Evolutionary conservation across 306 rosid genomes (phyloP).

Genomic region (Ormosia emarginata): DNA sequence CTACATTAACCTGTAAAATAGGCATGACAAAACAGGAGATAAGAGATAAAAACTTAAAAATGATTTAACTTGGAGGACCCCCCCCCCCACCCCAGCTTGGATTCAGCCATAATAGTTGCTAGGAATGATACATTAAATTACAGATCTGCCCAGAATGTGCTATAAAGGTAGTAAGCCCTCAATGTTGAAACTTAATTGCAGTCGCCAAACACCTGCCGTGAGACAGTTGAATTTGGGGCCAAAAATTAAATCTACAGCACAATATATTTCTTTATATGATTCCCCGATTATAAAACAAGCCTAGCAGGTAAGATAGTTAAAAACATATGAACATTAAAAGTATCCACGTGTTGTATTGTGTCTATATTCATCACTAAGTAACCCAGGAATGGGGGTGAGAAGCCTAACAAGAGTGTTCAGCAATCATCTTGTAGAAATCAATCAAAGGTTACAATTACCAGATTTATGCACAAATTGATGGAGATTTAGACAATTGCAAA

Average conservation of each 20-base stretch:
- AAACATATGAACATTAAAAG: background rate
- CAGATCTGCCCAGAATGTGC: background rate
- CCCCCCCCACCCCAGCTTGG: too few relatives aligned
- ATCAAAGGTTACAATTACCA: background rate
- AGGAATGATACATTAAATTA: background rate
- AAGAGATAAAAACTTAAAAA: background rate
- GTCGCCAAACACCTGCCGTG: too few relatives aligned
- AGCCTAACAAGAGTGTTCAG: too few relatives aligned
- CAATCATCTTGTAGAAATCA: too few relatives aligned
- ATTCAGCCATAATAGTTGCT: background rate
- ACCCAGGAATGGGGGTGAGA: background rate
- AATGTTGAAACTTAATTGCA: background rate
- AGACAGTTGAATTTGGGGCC: constrained; percentile 7
- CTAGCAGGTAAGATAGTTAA: background rate
- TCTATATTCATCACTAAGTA: background rate
- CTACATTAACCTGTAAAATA: constrained; percentile 55
- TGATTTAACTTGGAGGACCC: background rate
- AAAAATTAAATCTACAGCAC: background rate
- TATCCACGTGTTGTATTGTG: background rate
- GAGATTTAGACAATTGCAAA: background rate
- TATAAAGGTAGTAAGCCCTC: background rate
- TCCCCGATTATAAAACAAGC: background rate
- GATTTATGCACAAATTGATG: background rate
- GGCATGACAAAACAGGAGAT: constrained; percentile 14
- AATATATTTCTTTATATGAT: background rate